phyloP scores from a whole-genome alignment of 2,329 filamentous ascomycete genomes.

The Diaporthe nobilis region DNA sequence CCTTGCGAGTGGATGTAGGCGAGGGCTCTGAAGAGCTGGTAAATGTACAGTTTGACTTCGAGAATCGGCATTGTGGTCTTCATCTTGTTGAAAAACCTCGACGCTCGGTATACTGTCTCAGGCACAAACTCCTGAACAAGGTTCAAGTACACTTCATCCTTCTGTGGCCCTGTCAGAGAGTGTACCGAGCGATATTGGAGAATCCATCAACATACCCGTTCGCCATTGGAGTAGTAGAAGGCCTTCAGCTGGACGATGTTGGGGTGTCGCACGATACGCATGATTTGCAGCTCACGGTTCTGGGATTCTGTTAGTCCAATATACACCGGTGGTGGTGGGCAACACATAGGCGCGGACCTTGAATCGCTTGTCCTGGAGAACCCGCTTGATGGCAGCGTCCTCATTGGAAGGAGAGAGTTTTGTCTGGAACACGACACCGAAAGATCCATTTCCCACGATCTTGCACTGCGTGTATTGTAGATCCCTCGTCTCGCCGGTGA shows the following conservation, averaged over 20 bases:
- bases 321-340: background rate
- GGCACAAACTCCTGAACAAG: conserved; percentile 98
- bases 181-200: conserved; percentile 38
- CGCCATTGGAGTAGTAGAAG: conserved; percentile 99
- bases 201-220: conserved; percentile 76
- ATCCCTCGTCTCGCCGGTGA: conserved; percentile 96
- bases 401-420: conserved; percentile 98
- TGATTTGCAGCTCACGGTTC: conserved; percentile 99
- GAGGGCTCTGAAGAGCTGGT: conserved; percentile 97
- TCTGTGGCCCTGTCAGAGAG: conserved; percentile 64
- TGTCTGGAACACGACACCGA: conserved; percentile 98
- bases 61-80: conserved; percentile 99
- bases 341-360: conserved; percentile 74
- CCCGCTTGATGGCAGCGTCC: conserved; percentile 98
- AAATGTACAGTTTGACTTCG: conserved; percentile 99
- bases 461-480: conserved; percentile 99
- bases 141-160: conserved; percentile 99
- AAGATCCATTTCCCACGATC: conserved; percentile 98
- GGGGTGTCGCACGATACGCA: conserved; percentile 98
- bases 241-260: conserved; percentile 99
- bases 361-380: conserved; percentile 99
- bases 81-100: conserved; percentile 99
- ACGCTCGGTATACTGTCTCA: conserved; percentile 97
- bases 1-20: conserved; percentile 99
- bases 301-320: conserved; percentile 55